Conservation (phyloP, 768 basidiomycete species). For the Amanita polypyramis region DNA sequence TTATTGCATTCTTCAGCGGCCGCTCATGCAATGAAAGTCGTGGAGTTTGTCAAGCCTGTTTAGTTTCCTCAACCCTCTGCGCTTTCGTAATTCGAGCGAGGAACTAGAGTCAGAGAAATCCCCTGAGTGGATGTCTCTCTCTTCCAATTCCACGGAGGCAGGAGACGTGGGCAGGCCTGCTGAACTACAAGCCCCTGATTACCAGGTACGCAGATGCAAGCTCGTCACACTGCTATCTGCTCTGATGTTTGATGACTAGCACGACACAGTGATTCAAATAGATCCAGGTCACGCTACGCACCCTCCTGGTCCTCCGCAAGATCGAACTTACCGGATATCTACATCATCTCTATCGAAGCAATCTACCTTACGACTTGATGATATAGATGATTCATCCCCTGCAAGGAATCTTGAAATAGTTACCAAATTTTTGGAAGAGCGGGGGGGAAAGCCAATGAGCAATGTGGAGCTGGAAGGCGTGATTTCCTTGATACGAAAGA, state of each 20-base stretch:
- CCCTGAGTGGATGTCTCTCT: background rate
- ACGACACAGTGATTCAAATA: background rate
- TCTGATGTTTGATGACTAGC: background rate
- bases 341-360: constrained; percentile 1
- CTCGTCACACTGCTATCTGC: background rate
- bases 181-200: background rate
- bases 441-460: constrained; percentile 36
- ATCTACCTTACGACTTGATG: constrained; percentile 6
- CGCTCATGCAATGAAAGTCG: constrained; percentile 18
- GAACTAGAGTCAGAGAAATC: constrained; percentile 8
- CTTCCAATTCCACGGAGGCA: background rate
- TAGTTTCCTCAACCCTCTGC: constrained; percentile 40
- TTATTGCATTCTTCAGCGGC: constrained; percentile 6
- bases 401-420: constrained; percentile 38
- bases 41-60: constrained; percentile 47
- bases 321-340: constrained; percentile 4
- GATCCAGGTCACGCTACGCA: background rate
- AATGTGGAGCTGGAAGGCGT: constrained; percentile 43
- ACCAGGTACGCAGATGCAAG: background rate
- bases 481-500: constrained; percentile 43
- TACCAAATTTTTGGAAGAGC: constrained; percentile 35
- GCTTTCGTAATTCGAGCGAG: constrained; percentile 18
- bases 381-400: constrained; percentile 22
- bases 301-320: constrained; percentile 2
- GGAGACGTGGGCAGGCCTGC: background rate